Evolutionary conservation across 805 yeast genomes (phyloP).

Genomic region (Huiozyma naganishii): DNA sequence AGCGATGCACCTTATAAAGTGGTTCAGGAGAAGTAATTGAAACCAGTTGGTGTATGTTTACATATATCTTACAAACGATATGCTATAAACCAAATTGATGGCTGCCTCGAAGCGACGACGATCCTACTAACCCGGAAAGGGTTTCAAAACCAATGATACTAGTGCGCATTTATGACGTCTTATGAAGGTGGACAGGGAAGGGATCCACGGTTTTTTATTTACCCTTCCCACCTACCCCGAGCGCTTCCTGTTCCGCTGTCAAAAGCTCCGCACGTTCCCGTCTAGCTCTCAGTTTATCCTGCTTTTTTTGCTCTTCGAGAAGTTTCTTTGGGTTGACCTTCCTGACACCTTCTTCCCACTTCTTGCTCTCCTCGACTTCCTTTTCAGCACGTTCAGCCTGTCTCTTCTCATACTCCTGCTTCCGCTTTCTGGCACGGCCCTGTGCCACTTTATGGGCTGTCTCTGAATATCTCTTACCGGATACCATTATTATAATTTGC

Average conservation of each 20-base stretch:
- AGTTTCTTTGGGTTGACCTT: conserved; percentile 13
- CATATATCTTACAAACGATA: too few species aligned
- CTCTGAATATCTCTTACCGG: conserved; percentile 24
- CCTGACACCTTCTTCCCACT: conserved; percentile 20
- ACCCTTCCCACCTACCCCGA: not conserved
- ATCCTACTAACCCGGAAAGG: too few species aligned
- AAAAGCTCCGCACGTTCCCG: conserved; percentile 19
- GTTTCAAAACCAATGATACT: too few species aligned
- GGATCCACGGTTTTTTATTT: not conserved
- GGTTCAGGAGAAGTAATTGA: not conserved
- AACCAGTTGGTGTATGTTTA: too few species aligned
- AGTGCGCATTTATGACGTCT: too few species aligned
- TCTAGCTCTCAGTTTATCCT: conserved; percentile 14
- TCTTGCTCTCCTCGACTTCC: conserved; percentile 18
- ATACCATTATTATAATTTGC: conserved; percentile 5
- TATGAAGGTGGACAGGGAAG: too few species aligned
- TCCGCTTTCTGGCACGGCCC: conserved; percentile 21
- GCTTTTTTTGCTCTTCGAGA: conserved; percentile 12
- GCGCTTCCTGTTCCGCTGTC: conserved; percentile 18
- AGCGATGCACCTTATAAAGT: conserved; percentile 4
- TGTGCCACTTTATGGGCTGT: conserved; percentile 22
- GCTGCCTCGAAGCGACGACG: too few species aligned
- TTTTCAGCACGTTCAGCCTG: conserved; percentile 9
- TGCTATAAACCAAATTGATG: too few species aligned
- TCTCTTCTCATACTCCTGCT: conserved; percentile 17